Base-by-base conservation (phyloP, 768 basidiomycete genomes). In the Psilocybe azurescens region DNA sequence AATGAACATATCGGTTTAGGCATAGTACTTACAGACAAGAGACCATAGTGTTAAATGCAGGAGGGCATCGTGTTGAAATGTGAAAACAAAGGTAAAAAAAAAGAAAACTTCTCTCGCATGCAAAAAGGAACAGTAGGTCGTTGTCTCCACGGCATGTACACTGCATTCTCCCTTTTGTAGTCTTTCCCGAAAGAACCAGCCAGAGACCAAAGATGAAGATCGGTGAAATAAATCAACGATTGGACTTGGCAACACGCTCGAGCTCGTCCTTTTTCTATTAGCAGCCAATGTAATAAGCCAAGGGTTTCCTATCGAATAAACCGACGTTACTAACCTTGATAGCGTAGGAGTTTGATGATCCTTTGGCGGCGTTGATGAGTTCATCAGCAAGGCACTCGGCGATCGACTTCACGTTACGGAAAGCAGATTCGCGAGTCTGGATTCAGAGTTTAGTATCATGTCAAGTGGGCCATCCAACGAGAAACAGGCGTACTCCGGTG, bases 181-280 rank as follows among this genome's bases (percentile, higher is more conserved):
- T 64, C 62, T 68, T 66, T 66, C 60, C 66, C 56, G 58, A 65
- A 48, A 59, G 65, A 68, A 70, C 66, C 70, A 70, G 60, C 70
- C 67, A 32, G 8, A 64, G 60, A 66, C 66, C 64, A 65, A 72
- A 50, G 41, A 58, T 59, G 49, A 59, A 54, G 59, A 59, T 62
- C 54, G 66, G 60, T 48, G 59, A 53, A 64, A 48, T 58, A 60
- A 62, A 89, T 94, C 88, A 99, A 88, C 97, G 94, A 85, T 99
- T 99, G 80, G 95, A 97, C 85, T 98, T 99, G 84, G 97, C 97
- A 60, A 99, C 97, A 86, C 97, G 96, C 86, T 99, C 97, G 67
- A 99, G 89, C 80, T 99, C 97, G 79, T 98, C 96, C 85, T 96
- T 97, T 93, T 96, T 96, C 94, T 93, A 74, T 70, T 62, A 13